A percentile compares a stretch with the other conserved stretches of the same genome.
These are phyloP conservation scores for Trametes hirsuta DNA, from an alignment of 1,284 basidiomycete species.

Conservation along the genomic window DNA sequence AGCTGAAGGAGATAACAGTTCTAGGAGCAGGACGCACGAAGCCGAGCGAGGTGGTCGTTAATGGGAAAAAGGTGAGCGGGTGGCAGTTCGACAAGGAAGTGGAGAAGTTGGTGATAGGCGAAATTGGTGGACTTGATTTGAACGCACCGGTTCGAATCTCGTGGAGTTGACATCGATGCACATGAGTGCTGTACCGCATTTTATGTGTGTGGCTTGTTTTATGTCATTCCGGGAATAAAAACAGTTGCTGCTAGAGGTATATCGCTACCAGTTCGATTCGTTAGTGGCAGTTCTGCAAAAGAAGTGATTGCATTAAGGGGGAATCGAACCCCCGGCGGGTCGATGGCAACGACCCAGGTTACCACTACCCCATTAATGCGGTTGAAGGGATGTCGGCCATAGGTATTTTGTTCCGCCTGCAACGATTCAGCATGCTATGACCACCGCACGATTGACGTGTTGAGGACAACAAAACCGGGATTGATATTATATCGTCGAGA, in stretches of 20 bases:
- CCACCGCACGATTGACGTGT: too few species aligned
- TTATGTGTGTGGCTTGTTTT: too few species aligned
- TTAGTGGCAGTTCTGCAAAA: too few species aligned
- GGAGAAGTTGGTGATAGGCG: slow-evolving; percentile 25
- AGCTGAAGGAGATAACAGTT: slow-evolving; percentile 38
- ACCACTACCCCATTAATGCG: slow-evolving; percentile 31
- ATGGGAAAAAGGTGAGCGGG: slow-evolving; percentile 10
- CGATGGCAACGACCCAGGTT: slow-evolving; percentile 38
- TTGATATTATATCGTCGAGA: too few species aligned
- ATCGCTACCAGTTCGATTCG: too few species aligned
- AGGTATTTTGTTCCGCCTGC: too few species aligned
- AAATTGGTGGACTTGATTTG: slow-evolving; percentile 23
- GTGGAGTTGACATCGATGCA: slow-evolving; percentile 10
- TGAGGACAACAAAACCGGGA: too few species aligned
- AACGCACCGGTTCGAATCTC: slow-evolving; percentile 16
- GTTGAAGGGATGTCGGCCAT: too few species aligned
- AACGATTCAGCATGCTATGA: too few species aligned
- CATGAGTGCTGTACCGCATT: too few species aligned
- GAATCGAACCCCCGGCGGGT: slow-evolving; percentile 83
- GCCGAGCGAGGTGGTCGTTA: slow-evolving; percentile 15
- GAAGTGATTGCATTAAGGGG: slow-evolving; percentile 60
- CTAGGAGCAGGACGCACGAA: slow-evolving; percentile 38
- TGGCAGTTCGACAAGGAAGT: slow-evolving; percentile 27
- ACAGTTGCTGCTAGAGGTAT: too few species aligned
- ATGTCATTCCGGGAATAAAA: too few species aligned